Conservation (phyloP, 805 yeast genomes). For the Candida maltosa region DNA sequence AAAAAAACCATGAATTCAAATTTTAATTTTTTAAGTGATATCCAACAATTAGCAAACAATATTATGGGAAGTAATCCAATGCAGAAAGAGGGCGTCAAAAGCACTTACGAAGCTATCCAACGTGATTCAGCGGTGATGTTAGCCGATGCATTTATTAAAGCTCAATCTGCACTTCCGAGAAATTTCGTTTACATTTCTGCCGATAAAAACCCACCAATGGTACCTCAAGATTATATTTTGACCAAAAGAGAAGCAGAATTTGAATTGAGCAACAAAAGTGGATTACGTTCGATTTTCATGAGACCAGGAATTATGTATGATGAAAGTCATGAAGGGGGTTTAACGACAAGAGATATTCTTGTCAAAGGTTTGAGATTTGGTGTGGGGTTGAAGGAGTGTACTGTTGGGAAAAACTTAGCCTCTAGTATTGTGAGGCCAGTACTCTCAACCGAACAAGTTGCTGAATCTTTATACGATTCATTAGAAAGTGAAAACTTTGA, state of each 20-base stretch:
- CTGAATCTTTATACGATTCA: conserved; percentile 53
- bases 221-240: conserved; percentile 68
- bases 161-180: conserved; percentile 7
- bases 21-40: conserved; percentile 30
- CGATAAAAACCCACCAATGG: conserved; percentile 62
- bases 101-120: conserved; percentile 63
- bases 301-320: conserved; percentile 88
- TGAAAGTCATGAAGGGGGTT: conserved; percentile 23
- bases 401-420: conserved; percentile 36
- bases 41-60: conserved; percentile 23
- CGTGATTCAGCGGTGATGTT: conserved; percentile 63
- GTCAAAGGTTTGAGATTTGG: conserved; percentile 41
- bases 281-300: conserved; percentile 58
- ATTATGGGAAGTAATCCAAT: conserved; percentile 62
- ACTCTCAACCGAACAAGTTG: conserved; percentile 66
- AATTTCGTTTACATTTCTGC: conserved; percentile 77
- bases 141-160: conserved; percentile 49
- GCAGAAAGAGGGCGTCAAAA: conserved; percentile 37
- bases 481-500: conserved; percentile 32
- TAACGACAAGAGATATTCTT: conserved; percentile 37
- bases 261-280: conserved; percentile 43
- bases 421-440: conserved; percentile 57
- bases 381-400: conserved; percentile 39
- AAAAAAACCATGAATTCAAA: conserved; percentile 50
- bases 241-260: conserved; percentile 78